Base-by-base conservation (phyloP, 2,329 filamentous ascomycete genomes). In the Leptoxyphium fumago region DNA sequence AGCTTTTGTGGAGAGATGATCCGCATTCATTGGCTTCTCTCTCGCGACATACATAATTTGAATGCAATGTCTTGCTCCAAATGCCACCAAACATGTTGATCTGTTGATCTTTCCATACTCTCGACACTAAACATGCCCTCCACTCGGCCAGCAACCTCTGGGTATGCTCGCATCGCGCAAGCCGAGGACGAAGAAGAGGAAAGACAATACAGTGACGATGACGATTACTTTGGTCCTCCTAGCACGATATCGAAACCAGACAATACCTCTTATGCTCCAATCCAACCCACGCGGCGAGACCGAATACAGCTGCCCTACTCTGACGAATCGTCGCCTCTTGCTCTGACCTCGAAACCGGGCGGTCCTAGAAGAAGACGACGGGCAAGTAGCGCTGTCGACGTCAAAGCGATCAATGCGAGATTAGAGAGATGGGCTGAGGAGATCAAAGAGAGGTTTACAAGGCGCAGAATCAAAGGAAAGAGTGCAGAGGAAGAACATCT, bases 391-490 rank as follows among this genome's bases (percentile, higher is more conserved):
- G 89, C 88, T 2, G 89, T 98, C 14, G 91, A 98, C 59, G 84
- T 98, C 60, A 96, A 96, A 62, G 91, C 91, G 47, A 96, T 98
- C 65, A 98, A 98, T 64, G 88, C 89, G 46, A 76, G 91, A 18
- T 70, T 98, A 21, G 91, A 98, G 66, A 75, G 84, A 60, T 98
- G 91, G 91, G 91, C 91, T 13, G 91, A 96, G 55, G 91, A 98
- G 66, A 96, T 98, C 57, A 88, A 91, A 28, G 84, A 86, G 53
- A 91, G 93, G 56, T 96, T 98, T 74, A 96, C 94, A 69, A 84
- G 88, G 51, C 72, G 75, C 53, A 80, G 80, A 55, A 78, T 82
- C 43, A 85, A 80, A 60, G 83, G 81, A 41, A 81, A 78, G 56
- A 76, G 75, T 7, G 66, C 79, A 39, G 84, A 93, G 52, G 85